Base-by-base conservation (phyloP, 768 basidiomycete genomes). In the Multifurca ochricompacta region DNA sequence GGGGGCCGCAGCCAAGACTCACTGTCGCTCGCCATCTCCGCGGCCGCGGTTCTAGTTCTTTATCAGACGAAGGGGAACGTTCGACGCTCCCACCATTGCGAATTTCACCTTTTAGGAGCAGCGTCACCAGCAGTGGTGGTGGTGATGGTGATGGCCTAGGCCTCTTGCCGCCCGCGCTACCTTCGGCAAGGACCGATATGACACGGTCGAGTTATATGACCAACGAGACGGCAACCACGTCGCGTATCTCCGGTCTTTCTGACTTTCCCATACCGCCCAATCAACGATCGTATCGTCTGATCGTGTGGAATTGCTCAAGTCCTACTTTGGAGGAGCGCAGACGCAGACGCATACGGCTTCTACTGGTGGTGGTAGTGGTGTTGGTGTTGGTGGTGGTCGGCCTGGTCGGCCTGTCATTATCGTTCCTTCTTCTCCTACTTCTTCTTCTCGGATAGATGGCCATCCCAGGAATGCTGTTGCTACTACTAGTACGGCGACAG, bases 241-340 rank as follows among this genome's bases (percentile, higher is more conserved):
- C 86, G 1, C 74, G 75, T 28, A 87, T 88, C 73, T 87, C 85
- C 1, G 74, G 74, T 8, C 73, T 87, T 13, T 86, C 83, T 4
- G 86, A 87, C 62, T 88, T 88, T 64, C 86, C 85, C 1, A 68
- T 68, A 8, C 85, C 85, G 3, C 85, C 85, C 0, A 54, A 54
- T 2, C 62, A 66, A 48, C 61, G 45, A 28, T 45, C 30, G 58
- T 51, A 4, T 45, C 53, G 9, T 50, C 54, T 1, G 59, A 50
- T 25, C 58, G 45, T 2, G 49, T 48, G 2, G 31, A 46, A 34
- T 3, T 53, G 14, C 40, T 59, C 28, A 48, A 56, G 9, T 58
- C 51, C 9, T 60, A 50, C 32, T 53, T 58, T 39, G 51, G 35
- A 3, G 51, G 50, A 3, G 48, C 28, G 4, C 10, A 8, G n/a